Conservation (phyloP, 1,139 yeast species). For the Yamadazyma sp. region DNA sequence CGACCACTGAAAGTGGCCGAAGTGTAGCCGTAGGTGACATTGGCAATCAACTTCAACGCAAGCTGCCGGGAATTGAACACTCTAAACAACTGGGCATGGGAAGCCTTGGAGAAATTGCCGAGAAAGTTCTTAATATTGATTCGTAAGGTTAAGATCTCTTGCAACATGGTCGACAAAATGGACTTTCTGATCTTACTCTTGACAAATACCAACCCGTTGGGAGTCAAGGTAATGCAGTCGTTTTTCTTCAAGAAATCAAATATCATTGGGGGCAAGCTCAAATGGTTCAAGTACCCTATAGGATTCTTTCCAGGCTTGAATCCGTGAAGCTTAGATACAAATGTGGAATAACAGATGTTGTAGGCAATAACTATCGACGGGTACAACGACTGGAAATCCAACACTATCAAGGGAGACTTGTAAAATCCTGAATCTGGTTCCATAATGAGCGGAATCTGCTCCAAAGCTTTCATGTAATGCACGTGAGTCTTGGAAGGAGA, state of each 20-base stretch:
- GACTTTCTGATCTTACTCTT: slow-evolving; percentile 68
- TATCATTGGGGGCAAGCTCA: slow-evolving; percentile 57
- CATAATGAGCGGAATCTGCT: slow-evolving; percentile 86
- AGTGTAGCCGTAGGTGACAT: slow-evolving; percentile 94
- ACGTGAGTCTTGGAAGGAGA: slow-evolving; percentile 86
- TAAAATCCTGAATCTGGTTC: slow-evolving; percentile 87
- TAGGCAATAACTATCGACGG: slow-evolving; percentile 93
- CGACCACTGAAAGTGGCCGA: slow-evolving; percentile 94
- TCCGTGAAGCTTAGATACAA: slow-evolving; percentile 67
- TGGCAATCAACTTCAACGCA: slow-evolving; percentile 87
- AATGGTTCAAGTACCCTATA: slow-evolving; percentile 40
- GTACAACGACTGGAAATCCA: slow-evolving; percentile 91
- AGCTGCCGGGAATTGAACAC: slow-evolving; percentile 76
- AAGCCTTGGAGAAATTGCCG: slow-evolving; percentile 48
- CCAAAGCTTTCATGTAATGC: slow-evolving; percentile 80
- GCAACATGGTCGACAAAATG: slow-evolving; percentile 76
- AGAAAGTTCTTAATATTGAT: slow-evolving; percentile 76
- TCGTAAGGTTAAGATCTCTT: slow-evolving; percentile 78
- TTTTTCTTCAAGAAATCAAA: slow-evolving; percentile 53
- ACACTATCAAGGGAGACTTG: slow-evolving; percentile 83
- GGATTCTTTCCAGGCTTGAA: slow-evolving; percentile 37
- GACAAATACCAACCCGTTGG: slow-evolving; percentile 83
- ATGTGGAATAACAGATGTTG: slow-evolving; percentile 87
- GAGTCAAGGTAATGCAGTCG: slow-evolving; percentile 61
- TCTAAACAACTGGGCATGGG: slow-evolving; percentile 39